These are phyloP conservation scores for Schizothecium vesticola DNA, from an alignment of 495 filamentous ascomycete genomes.

Conservation along the genomic window DNA sequence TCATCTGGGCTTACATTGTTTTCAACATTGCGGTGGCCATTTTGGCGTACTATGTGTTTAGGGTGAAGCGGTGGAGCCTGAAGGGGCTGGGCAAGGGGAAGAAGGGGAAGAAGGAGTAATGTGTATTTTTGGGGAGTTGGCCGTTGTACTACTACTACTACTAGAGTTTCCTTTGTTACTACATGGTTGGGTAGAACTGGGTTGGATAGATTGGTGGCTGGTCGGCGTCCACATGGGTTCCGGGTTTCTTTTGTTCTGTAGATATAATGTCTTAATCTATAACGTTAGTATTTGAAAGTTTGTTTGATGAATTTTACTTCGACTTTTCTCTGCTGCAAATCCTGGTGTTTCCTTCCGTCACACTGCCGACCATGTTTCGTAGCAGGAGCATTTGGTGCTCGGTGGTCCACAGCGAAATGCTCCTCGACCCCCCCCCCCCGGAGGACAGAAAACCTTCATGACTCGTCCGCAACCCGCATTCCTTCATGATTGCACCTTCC, in stretches of 20 bases:
- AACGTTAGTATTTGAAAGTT: too few relatives aligned
- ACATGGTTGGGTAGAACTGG: background rate
- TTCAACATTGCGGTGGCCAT: slow-evolving; percentile 49
- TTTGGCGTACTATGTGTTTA: slow-evolving; percentile 48
- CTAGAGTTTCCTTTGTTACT: background rate
- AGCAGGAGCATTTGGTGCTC: too few relatives aligned
- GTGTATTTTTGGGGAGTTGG: background rate
- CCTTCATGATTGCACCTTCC: too few relatives aligned
- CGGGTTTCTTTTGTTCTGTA: background rate
- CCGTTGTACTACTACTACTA: background rate
- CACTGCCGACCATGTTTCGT: too few relatives aligned
- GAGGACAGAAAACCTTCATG: background rate
- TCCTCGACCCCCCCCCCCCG: background rate
- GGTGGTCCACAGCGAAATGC: too few relatives aligned
- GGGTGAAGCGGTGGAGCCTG: slow-evolving; percentile 29
- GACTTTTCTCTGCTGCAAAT: too few relatives aligned
- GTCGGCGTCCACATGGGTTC: background rate
- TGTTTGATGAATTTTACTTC: too few relatives aligned
- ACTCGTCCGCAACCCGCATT: background rate
- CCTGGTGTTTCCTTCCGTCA: too few relatives aligned
- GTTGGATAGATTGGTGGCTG: background rate
- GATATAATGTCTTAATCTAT: too few relatives aligned
- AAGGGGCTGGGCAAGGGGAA: background rate
- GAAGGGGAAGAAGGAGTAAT: slow-evolving; percentile 3
- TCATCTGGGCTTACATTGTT: slow-evolving; percentile 50